Evolutionary conservation across 2,329 filamentous ascomycete genomes (phyloP).

Genomic region (Colletotrichum siamense): DNA sequence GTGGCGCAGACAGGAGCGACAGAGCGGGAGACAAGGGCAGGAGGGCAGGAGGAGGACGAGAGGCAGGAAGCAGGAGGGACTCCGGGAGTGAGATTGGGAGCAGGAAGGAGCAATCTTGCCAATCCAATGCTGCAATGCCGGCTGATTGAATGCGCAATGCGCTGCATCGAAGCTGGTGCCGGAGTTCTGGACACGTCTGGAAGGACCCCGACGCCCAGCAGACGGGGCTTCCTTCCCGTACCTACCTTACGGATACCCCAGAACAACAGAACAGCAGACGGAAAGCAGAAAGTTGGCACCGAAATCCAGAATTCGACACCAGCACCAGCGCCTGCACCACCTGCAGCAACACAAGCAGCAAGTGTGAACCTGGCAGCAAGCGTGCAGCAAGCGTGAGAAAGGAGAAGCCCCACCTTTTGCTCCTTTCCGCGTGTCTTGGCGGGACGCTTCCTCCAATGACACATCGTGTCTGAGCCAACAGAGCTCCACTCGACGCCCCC

Average conservation of each 20-base stretch:
- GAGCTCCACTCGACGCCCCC: not conserved
- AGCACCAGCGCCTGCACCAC: not conserved
- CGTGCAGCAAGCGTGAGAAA: not conserved
- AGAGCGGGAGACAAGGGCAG: not conserved
- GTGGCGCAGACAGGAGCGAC: not conserved
- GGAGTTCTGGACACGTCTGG: not conserved
- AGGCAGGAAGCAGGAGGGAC: not conserved
- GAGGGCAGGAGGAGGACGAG: not conserved
- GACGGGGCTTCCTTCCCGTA: not conserved
- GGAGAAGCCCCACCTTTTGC: not conserved
- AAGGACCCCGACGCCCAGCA: not conserved
- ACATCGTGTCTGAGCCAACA: not conserved
- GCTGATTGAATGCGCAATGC: not conserved
- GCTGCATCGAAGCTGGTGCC: not conserved
- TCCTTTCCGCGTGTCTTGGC: constrained; percentile 20
- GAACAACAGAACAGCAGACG: not conserved
- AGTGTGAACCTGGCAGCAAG: not conserved
- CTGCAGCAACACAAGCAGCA: not conserved
- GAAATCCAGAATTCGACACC: not conserved
- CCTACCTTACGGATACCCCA: not conserved
- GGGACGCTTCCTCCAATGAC: constrained; percentile 7
- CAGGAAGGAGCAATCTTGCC: not conserved
- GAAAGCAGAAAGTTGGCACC: not conserved
- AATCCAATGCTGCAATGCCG: not conserved
- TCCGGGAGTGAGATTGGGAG: not conserved